Conservation (phyloP, 495 filamentous ascomycete genomes). For the Chaetomidium leptoderma region DNA sequence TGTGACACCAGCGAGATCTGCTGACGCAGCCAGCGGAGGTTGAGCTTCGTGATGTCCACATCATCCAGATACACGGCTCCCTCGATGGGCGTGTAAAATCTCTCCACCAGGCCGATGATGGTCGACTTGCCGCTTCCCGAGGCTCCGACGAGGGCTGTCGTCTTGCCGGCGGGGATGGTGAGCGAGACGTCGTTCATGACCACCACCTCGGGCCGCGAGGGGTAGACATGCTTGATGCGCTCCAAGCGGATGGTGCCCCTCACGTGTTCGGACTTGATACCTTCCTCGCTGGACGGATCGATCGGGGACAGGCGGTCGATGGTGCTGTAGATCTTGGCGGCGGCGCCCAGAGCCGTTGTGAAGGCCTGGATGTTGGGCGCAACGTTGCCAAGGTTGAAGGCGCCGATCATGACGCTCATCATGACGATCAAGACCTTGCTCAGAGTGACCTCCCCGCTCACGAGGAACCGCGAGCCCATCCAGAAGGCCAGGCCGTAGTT, state of each 20-base stretch:
- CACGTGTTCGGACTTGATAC: conserved; percentile 64
- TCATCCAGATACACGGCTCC: conserved; percentile 80
- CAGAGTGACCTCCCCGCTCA: conserved; percentile 56
- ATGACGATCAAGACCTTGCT: conserved; percentile 69
- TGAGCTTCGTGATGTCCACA: conserved; percentile 73
- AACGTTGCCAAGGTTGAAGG: conserved; percentile 85
- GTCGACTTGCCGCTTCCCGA: conserved; percentile 91
- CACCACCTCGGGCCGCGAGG: conserved; percentile 81
- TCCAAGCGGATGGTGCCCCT: conserved; percentile 78
- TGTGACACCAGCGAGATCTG: conserved; percentile 83
- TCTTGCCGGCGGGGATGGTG: conserved; percentile 76
- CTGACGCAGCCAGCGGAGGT: conserved; percentile 86
- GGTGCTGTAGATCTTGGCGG: conserved; percentile 83
- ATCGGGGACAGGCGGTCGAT: conserved; percentile 89
- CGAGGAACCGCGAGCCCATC: conserved; percentile 81
- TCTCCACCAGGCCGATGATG: conserved; percentile 83
- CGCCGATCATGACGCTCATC: conserved; percentile 85
- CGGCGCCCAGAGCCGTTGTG: conserved; percentile 74
- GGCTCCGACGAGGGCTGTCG: conserved; percentile 79
- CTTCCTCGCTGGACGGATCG: conserved; percentile 69
- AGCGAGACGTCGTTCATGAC: conserved; percentile 82
- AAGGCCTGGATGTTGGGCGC: conserved; percentile 75
- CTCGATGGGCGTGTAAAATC: conserved; percentile 85
- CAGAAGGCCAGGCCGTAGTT: conserved; percentile 94
- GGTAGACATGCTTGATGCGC: conserved; percentile 87